These are phyloP conservation scores for Dalechampia spathulata DNA, from an alignment of 441 rosid genomes.

Conservation along the genomic window DNA sequence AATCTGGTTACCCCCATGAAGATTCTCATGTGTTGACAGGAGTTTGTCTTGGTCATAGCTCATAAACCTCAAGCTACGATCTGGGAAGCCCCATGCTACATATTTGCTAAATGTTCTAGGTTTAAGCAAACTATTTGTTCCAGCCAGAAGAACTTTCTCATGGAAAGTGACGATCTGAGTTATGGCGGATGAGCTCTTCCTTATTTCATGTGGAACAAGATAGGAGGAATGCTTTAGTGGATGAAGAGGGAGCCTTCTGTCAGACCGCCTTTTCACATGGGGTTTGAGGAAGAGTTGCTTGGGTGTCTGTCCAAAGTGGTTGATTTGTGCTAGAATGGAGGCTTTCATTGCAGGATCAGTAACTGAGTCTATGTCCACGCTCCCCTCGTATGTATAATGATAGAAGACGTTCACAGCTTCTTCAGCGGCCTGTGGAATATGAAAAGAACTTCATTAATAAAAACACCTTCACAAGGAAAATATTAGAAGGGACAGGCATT, in stretches of 20 bases:
- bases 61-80: slow-evolving; percentile 92
- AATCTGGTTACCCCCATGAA: slow-evolving; percentile 91
- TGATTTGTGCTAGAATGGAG: slow-evolving; percentile 90
- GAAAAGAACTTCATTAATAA: slow-evolving; percentile 13
- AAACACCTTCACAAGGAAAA: background rate
- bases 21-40: slow-evolving; percentile 95
- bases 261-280: slow-evolving; percentile 72
- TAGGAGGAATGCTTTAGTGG: slow-evolving; percentile 79
- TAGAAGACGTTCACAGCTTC: slow-evolving; percentile 94
- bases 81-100: slow-evolving; percentile 98
- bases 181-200: slow-evolving; percentile 68
- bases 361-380: slow-evolving; percentile 92
- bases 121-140: slow-evolving; percentile 73
- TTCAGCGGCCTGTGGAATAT: slow-evolving; percentile 79
- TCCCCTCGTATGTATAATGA: slow-evolving; percentile 97
- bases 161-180: slow-evolving; percentile 71
- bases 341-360: slow-evolving; percentile 97
- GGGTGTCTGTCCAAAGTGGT: slow-evolving; percentile 97
- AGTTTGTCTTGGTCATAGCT: slow-evolving; percentile 98
- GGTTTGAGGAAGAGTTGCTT: slow-evolving; percentile 87
- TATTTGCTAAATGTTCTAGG: slow-evolving; percentile 85
- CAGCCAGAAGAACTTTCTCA: slow-evolving; percentile 81
- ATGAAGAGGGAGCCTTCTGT: slow-evolving; percentile 71
- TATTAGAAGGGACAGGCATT: background rate
- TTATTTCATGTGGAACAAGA: slow-evolving; percentile 83